Conservation (phyloP, 2,329 filamentous ascomycete genomes). For the Chrysosporium queenslandicum region DNA sequence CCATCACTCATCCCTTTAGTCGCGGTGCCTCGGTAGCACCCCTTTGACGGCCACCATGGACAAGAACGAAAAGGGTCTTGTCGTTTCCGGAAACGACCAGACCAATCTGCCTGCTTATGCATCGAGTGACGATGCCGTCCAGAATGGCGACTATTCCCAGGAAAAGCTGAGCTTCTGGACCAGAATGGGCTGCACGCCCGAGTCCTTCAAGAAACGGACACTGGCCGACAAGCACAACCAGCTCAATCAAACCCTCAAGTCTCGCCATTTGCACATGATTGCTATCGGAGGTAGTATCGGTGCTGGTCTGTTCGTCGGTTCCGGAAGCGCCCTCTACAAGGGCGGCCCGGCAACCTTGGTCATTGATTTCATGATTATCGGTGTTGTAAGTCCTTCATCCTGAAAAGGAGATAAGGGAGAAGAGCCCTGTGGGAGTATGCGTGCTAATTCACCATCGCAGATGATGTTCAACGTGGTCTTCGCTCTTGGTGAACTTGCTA, state of each 20-base stretch:
- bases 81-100: background rate
- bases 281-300: slow-evolving; percentile 25
- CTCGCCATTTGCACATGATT: slow-evolving; percentile 34
- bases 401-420: no score
- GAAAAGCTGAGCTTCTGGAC: slow-evolving; percentile 27
- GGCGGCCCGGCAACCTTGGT: slow-evolving; percentile 33
- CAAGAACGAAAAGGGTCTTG: slow-evolving; percentile 9
- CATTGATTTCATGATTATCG: slow-evolving; percentile 45
- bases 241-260: slow-evolving; percentile 24
- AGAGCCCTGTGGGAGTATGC: background rate
- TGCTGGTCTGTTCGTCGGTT: slow-evolving; percentile 35
- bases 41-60: slow-evolving; percentile 8
- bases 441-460: slow-evolving; percentile 16
- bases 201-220: slow-evolving; percentile 32
- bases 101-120: slow-evolving; percentile 14
- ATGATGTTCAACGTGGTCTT: slow-evolving; percentile 52
- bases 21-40: background rate
- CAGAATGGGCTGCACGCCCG: slow-evolving; percentile 30
- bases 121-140: slow-evolving; percentile 1
- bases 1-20: background rate
- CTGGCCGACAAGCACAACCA: slow-evolving; percentile 17
- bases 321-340: slow-evolving; percentile 28
- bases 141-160: background rate
- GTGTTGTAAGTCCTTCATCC: slow-evolving; percentile 22
- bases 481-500: slow-evolving; percentile 51